Evolutionary conservation across 495 filamentous ascomycete genomes (phyloP).

Genomic region (Tuber microsphaerosporum): DNA sequence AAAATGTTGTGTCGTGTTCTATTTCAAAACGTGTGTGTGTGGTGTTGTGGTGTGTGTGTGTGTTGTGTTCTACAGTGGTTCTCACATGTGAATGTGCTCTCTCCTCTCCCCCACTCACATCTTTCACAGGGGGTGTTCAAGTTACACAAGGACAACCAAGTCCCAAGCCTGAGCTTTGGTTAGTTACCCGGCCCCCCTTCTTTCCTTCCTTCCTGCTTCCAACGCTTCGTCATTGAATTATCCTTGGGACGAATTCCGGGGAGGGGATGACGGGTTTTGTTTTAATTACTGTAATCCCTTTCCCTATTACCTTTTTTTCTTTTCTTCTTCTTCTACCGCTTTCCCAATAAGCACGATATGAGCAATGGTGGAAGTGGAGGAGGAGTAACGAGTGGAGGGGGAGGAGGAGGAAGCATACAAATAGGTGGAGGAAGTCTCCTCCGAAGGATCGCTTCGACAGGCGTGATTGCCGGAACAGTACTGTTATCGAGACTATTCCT

Average conservation of each 20-base stretch:
- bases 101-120: neutral
- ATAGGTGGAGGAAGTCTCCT: slow-evolving; percentile 9
- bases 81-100: neutral
- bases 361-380: neutral
- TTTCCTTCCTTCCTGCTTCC: too few relatives aligned
- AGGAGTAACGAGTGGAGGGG: neutral
- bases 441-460: slow-evolving; percentile 24
- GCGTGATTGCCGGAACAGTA: slow-evolving; percentile 23
- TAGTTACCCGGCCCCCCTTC: neutral
- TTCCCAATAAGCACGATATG: neutral
- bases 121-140: neutral
- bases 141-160: neutral
- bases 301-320: too few relatives aligned
- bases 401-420: neutral
- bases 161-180: neutral
- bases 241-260: neutral
- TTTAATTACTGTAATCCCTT: neutral
- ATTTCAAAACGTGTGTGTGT: neutral
- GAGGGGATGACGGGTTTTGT: neutral
- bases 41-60: slow-evolving; percentile 3
- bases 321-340: neutral
- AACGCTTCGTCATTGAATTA: neutral
- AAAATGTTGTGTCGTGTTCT: neutral
- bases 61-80: neutral
- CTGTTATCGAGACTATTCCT: slow-evolving; percentile 31